A percentile compares a stretch with the other conserved stretches of the same genome.
Conservation (phyloP, 2,329 filamentous ascomycete species). For the Allantophomopsis cytisporea region DNA sequence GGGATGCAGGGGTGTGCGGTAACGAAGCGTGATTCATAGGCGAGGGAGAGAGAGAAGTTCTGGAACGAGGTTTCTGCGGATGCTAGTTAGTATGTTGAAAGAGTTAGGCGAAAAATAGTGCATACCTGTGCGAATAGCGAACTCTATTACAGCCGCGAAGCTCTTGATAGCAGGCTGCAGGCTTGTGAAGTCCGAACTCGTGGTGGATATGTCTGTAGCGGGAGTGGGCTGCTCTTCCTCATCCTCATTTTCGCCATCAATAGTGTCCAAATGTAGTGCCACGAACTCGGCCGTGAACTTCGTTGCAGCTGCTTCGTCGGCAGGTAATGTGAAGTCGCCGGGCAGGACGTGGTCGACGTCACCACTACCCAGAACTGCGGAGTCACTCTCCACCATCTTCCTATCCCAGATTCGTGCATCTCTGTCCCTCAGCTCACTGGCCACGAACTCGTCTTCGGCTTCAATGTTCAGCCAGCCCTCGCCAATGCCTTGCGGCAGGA, state of each 20-base stretch:
- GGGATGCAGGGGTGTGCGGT: slow-evolving; percentile 52
- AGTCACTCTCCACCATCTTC: slow-evolving; percentile 41
- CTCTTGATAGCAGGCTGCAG: slow-evolving; percentile 10
- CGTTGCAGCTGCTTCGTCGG: slow-evolving; percentile 30
- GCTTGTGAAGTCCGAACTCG: slow-evolving; percentile 2
- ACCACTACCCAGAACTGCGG: slow-evolving; percentile 42
- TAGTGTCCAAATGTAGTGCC: slow-evolving; percentile 6
- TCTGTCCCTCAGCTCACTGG: slow-evolving; percentile 20
- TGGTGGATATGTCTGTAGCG: slow-evolving; percentile 3
- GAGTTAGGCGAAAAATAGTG: not conserved
- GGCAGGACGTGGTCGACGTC: slow-evolving; percentile 39
- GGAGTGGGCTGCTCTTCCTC: not conserved
- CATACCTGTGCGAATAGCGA: slow-evolving; percentile 5
- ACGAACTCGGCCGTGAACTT: slow-evolving; percentile 3
- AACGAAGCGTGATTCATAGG: slow-evolving; percentile 49
- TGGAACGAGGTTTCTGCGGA: not conserved
- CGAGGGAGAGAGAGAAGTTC: slow-evolving; percentile 20
- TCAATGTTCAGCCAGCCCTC: slow-evolving; percentile 48
- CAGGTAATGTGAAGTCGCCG: slow-evolving; percentile 48
- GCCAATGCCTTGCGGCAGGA: slow-evolving; percentile 33
- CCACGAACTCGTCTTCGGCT: slow-evolving; percentile 12
- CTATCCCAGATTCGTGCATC: slow-evolving; percentile 51
- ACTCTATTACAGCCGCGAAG: slow-evolving; percentile 17
- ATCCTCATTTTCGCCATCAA: not conserved
- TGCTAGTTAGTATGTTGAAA: not conserved